These are phyloP conservation scores for Apiotrichum akiyoshidainum DNA, from an alignment of 1,284 basidiomycete genomes.

Conservation along the genomic window DNA sequence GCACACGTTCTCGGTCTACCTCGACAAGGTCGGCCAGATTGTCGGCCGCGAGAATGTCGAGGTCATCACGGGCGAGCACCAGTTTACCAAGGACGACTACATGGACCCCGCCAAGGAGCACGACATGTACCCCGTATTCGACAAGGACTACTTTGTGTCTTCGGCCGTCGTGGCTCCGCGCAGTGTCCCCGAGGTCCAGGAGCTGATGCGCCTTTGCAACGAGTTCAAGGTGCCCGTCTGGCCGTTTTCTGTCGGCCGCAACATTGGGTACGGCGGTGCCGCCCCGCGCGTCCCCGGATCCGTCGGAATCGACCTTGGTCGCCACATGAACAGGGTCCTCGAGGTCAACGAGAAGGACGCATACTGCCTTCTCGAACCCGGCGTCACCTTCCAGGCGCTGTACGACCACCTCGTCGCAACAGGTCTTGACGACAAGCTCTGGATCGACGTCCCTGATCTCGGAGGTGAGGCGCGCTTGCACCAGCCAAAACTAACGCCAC, in stretches of 20 bases:
- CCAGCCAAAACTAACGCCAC: no score
- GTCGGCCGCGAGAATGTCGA: slow-evolving; percentile 12
- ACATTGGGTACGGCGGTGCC: slow-evolving; percentile 13
- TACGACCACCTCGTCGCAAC: slow-evolving; percentile 8
- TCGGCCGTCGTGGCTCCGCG: slow-evolving; percentile 12
- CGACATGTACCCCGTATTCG: slow-evolving; percentile 14
- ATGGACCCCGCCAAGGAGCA: slow-evolving; percentile 16
- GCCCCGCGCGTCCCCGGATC: slow-evolving; percentile 12
- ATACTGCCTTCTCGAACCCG: slow-evolving; percentile 14
- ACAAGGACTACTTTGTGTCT: slow-evolving; percentile 17
- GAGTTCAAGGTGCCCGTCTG: slow-evolving; percentile 14
- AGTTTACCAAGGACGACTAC: slow-evolving; percentile 15
- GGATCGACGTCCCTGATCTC: slow-evolving; percentile 13
- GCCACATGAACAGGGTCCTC: slow-evolving; percentile 14
- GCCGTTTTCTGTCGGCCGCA: slow-evolving; percentile 9
- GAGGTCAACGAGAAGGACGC: slow-evolving; percentile 14
- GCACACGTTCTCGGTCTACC: slow-evolving; percentile 3
- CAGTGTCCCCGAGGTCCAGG: slow-evolving; percentile 10
- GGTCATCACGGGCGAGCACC: slow-evolving; percentile 8
- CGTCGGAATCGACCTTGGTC: slow-evolving; percentile 8
- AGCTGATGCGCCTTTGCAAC: slow-evolving; percentile 10
- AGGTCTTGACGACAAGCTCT: slow-evolving; percentile 13
- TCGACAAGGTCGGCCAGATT: slow-evolving; percentile 2
- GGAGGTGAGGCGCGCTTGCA: neutral
- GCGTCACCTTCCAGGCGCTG: slow-evolving; percentile 12